phyloP scores from a whole-genome alignment of 345 rosid genomes.

The Eucalyptus camaldulensis region DNA sequence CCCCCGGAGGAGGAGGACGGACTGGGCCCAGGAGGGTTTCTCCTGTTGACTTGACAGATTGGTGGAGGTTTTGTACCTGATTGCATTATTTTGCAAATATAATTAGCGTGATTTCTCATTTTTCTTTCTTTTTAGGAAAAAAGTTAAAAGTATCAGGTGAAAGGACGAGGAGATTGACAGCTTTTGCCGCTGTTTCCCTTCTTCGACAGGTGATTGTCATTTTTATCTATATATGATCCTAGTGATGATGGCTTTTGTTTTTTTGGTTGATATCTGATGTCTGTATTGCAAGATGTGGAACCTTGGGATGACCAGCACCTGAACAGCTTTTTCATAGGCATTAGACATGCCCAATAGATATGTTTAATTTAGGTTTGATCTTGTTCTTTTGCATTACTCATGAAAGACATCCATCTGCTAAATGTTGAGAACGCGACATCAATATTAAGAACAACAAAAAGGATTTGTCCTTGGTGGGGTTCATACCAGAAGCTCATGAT shows the following conservation, averaged over 20 bases:
- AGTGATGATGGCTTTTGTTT: no score
- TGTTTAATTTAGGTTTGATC: slow-evolving; percentile 85
- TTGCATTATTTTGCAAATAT: no score
- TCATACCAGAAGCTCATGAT: slow-evolving; percentile 65
- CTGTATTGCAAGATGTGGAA: slow-evolving; percentile 62
- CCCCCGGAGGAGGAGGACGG: no score
- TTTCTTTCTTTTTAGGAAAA: no score
- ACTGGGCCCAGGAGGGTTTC: no score
- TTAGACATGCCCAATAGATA: slow-evolving; percentile 78
- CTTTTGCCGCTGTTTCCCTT: neutral
- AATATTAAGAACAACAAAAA: slow-evolving; percentile 55
- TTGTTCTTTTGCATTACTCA: slow-evolving; percentile 69
- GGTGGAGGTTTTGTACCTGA: no score
- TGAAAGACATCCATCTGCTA: slow-evolving; percentile 83
- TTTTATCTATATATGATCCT: neutral
- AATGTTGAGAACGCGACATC: slow-evolving; percentile 64
- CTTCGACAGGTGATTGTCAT: neutral
- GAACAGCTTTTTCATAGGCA: slow-evolving; percentile 81
- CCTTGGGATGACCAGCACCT: slow-evolving; percentile 97
- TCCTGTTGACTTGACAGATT: no score
- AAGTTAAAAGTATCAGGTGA: no score
- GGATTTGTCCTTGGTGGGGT: slow-evolving; percentile 48
- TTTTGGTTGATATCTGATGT: no score
- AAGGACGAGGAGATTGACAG: neutral
- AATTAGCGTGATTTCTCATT: no score